Conservation (phyloP, 2,329 filamentous ascomycete genomes). For the Sphaceloma murrayae region DNA sequence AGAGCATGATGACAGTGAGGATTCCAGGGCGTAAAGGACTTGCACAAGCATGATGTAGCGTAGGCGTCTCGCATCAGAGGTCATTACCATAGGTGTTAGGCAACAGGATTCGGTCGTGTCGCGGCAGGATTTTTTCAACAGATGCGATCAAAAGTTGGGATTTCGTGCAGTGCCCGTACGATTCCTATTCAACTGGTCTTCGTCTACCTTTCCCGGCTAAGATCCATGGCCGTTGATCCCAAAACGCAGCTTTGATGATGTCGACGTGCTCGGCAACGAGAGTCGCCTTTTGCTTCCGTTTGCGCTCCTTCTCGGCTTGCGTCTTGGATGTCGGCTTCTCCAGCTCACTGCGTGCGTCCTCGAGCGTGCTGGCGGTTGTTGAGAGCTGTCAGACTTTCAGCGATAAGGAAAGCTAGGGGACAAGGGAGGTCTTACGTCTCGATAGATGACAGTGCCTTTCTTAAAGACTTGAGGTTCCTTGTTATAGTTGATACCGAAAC, state of each 20-base stretch:
- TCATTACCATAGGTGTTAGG: too few species aligned
- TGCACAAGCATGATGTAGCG: not conserved
- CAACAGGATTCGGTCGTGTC: too few species aligned
- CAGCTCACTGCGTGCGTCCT: not conserved
- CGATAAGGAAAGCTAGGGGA: too few species aligned
- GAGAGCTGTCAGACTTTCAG: too few species aligned
- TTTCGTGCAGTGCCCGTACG: too few species aligned
- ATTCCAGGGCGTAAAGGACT: not conserved
- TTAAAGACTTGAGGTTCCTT: conserved; percentile 87
- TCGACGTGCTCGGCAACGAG: conserved; percentile 80
- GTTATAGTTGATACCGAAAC: conserved; percentile 93
- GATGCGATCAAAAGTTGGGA: too few species aligned
- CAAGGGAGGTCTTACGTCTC: conserved; percentile 34
- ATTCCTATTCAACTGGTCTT: not conserved
- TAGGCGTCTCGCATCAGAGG: not conserved
- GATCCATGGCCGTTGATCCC: conserved; percentile 64
- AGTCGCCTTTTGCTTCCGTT: conserved; percentile 67
- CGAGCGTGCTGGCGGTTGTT: not conserved
- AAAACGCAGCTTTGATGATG: conserved; percentile 93
- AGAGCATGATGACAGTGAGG: not conserved
- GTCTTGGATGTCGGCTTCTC: conserved; percentile 58
- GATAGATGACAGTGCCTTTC: conserved; percentile 84
- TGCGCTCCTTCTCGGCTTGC: conserved; percentile 75
- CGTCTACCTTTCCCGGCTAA: conserved; percentile 14
- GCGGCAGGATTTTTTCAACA: too few species aligned